Base-by-base conservation (phyloP, 2,329 filamentous ascomycete species). In the Aspergillus proliferans region DNA sequence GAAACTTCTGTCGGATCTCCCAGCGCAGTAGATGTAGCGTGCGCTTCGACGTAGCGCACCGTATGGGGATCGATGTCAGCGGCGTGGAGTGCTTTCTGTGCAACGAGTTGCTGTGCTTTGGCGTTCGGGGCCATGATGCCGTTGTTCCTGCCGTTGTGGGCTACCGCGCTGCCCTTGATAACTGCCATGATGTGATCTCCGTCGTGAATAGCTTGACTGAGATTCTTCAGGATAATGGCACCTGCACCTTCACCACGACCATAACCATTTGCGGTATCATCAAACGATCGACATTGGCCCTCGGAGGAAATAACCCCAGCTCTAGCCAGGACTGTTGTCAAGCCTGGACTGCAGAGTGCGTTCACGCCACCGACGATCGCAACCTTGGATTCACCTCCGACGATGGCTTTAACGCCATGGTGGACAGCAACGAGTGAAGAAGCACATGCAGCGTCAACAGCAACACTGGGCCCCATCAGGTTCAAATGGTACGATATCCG, bases 121-220 rank as follows among this genome's bases (percentile, higher is more conserved):
- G 51, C 58, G 28, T 62, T 68, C 2, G 67, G 67, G 3, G 64
- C 64, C 64, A 67, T 69, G 45, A 68, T 67, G 3, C 66, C 65
- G 18, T 61, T 61, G 0, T 62, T 63, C n/a, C 61, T 60, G 1
- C 64, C 65, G 10, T 65, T 63, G 14, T 69, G 66, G 14, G 63
- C 63, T 0, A 68, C 64, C 1, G 57, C 60, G 7, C 56, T 59
- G 5, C 59, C 63, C 10, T 62, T 59, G 6, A 70, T 54, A 14
- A 67, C 58, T 7, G 58, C 67, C 1, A 58, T 50, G 42, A 70
- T 62, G 12, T 59, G 58, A 41, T 70, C 66, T 7, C 57, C 47
- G 43, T 65, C 61, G 6, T 47, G 24, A 1, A 66, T 33, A 3
- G 66, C 65, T 39, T 62, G 45, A 7, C 49, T 41, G 4, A 65